phyloP scores from a whole-genome alignment of 106 monocot genomes.

The Xerophyta viscosa region DNA sequence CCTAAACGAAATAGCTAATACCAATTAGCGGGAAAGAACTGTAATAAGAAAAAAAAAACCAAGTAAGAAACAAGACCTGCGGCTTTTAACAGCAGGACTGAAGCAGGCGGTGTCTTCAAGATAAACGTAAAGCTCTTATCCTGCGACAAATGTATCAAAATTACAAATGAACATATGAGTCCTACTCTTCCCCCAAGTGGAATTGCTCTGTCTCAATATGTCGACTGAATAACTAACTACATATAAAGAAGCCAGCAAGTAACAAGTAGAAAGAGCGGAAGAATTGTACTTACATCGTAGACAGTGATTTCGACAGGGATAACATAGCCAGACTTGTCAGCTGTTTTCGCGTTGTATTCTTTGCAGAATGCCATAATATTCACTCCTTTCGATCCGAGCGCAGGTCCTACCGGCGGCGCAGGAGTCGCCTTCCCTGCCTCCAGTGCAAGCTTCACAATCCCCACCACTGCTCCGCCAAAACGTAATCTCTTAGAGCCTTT shows the following conservation, averaged over 20 bases:
- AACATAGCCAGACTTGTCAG: constrained; percentile 85
- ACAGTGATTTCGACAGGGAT: constrained; percentile 98
- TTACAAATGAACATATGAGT: neutral
- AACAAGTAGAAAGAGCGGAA: neutral
- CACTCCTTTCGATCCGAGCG: constrained; percentile 93
- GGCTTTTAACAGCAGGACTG: constrained; percentile 93
- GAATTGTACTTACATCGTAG: constrained; percentile 61
- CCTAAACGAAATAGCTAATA: too few species aligned
- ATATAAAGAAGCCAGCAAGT: too few species aligned
- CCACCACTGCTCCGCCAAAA: constrained; percentile 45
- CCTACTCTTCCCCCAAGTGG: too few species aligned
- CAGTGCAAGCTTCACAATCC: constrained; percentile 82
- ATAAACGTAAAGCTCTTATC: constrained; percentile 99
- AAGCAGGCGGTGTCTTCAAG: constrained; percentile 93
- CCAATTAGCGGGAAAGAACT: too few species aligned
- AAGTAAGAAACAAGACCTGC: constrained; percentile 46
- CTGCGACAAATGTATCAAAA: constrained; percentile 22
- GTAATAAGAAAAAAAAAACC: constrained; percentile 1
- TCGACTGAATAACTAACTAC: too few species aligned
- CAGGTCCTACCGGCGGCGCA: constrained; percentile 97
- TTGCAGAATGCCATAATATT: constrained; percentile 99
- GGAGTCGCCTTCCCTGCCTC: constrained; percentile 98
- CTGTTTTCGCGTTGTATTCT: constrained; percentile 98
- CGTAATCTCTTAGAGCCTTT: too few species aligned
- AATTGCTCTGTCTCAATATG: too few species aligned